These are phyloP conservation scores for Amylocystis lapponica DNA, from an alignment of 768 basidiomycete genomes.

Conservation along the genomic window DNA sequence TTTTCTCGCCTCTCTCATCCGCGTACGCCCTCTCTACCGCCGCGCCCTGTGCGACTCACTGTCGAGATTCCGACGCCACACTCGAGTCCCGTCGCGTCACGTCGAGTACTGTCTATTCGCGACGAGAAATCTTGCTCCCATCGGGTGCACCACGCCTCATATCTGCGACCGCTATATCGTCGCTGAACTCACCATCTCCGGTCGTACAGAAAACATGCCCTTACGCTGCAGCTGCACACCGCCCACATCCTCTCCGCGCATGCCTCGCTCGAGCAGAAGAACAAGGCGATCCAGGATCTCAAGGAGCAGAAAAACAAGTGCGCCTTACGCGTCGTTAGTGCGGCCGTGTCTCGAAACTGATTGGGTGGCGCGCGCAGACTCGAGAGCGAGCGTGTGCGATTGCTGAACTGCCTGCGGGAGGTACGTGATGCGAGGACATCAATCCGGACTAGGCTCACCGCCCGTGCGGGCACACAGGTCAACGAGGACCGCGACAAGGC, in stretches of 20 bases:
- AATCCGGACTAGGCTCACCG: constrained; percentile 4
- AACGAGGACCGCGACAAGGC: constrained; percentile 81
- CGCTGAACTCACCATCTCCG: constrained; percentile 1
- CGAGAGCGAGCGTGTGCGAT: constrained; percentile 67
- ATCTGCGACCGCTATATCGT: background rate
- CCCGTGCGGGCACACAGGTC: constrained; percentile 37
- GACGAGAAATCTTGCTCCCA: too few species aligned
- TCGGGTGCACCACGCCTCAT: too few species aligned
- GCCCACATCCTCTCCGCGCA: constrained; percentile 85
- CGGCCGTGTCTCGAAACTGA: too few species aligned
- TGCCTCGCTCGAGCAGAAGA: constrained; percentile 71
- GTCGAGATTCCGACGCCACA: background rate
- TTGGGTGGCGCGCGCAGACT: constrained; percentile 37
- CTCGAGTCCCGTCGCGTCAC: too few species aligned
- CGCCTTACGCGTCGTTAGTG: too few species aligned
- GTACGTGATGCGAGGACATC: constrained; percentile 30
- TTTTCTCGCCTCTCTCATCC: background rate
- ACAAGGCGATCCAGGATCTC: constrained; percentile 73
- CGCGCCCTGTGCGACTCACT: background rate
- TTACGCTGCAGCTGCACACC: constrained; percentile 80
- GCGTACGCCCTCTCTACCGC: background rate
- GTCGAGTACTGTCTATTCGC: too few species aligned
- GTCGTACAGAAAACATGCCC: constrained; percentile 68
- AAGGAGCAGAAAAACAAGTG: constrained; percentile 84
- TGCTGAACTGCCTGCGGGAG: constrained; percentile 65